These are phyloP conservation scores for Diaporthe australafricana DNA, from an alignment of 2,329 filamentous ascomycete genomes.

Conservation along the genomic window DNA sequence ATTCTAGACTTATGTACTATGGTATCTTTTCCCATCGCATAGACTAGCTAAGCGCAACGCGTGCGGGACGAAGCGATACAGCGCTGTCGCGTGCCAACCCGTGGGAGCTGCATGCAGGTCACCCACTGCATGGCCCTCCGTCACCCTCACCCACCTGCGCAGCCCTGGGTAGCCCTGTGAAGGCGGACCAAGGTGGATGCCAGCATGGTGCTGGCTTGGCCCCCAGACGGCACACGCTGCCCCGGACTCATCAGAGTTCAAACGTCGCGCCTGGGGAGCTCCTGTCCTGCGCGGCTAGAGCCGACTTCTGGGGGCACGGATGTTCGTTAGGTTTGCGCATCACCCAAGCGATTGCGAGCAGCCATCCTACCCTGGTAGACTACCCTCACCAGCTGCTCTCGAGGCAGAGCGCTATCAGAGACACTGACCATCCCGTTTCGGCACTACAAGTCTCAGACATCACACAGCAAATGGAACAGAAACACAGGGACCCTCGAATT, in stretches of 20 bases:
- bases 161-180: conserved; percentile 5
- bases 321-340: not conserved
- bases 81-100: conserved; percentile 30
- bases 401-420: not conserved
- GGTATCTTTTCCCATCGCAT: conserved; percentile 9
- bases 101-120: conserved; percentile 26
- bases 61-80: conserved; percentile 22
- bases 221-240: conserved; percentile 8
- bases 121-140: conserved; percentile 13
- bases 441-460: not conserved
- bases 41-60: conserved; percentile 29
- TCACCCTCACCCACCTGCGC: conserved; percentile 13
- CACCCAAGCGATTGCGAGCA: not conserved
- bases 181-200: not conserved
- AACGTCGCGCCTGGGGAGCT: not conserved
- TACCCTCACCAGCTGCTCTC: not conserved
- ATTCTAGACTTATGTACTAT: not conserved
- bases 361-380: not conserved
- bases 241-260: conserved; percentile 10
- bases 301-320: not conserved
- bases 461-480: not conserved
- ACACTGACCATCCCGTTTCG: conserved; percentile 5
- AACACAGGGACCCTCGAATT: not conserved
- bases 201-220: conserved; percentile 6
- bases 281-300: not conserved